These are phyloP conservation scores for cucumber (Cucumis sativus) DNA, from an alignment of 306 rosid genomes.

Conservation along the genomic window DNA sequence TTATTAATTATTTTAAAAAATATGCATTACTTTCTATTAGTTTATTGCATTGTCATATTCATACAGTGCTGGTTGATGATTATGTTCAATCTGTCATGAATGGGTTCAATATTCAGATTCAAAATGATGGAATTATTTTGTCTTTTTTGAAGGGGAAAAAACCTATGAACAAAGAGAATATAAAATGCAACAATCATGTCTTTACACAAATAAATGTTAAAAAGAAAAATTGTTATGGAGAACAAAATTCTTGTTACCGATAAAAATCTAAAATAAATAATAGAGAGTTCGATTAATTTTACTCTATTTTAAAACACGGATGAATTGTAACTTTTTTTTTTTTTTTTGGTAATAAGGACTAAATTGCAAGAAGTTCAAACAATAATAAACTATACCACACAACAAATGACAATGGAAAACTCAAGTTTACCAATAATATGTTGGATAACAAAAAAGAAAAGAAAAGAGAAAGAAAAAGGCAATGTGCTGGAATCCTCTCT, in stretches of 20 bases:
- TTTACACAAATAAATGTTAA: too few relatives aligned
- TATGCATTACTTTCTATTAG: neutral
- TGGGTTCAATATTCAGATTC: neutral
- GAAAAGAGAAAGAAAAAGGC: too few relatives aligned
- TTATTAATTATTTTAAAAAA: too few relatives aligned
- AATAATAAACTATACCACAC: neutral
- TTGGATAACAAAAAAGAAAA: neutral
- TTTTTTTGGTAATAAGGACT: neutral
- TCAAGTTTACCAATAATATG: neutral
- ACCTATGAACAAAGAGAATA: neutral
- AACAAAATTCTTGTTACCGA: too few relatives aligned
- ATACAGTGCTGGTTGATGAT: neutral
- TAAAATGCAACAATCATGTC: neutral
- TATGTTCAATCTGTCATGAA: neutral
- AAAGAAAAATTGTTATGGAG: too few relatives aligned
- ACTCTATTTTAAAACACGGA: too few relatives aligned
- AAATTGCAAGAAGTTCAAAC: neutral
- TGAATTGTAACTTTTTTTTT: neutral
- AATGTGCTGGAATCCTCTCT: neutral
- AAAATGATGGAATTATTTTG: neutral
- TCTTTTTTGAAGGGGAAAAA: neutral
- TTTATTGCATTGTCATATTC: neutral
- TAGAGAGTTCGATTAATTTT: too few relatives aligned
- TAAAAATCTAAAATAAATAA: too few relatives aligned
- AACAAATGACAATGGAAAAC: neutral